A percentile compares a stretch with the other conserved stretches of the same genome.
Conservation (phyloP, 169 alveolate genomes). For the Plasmodium vivax region DNA sequence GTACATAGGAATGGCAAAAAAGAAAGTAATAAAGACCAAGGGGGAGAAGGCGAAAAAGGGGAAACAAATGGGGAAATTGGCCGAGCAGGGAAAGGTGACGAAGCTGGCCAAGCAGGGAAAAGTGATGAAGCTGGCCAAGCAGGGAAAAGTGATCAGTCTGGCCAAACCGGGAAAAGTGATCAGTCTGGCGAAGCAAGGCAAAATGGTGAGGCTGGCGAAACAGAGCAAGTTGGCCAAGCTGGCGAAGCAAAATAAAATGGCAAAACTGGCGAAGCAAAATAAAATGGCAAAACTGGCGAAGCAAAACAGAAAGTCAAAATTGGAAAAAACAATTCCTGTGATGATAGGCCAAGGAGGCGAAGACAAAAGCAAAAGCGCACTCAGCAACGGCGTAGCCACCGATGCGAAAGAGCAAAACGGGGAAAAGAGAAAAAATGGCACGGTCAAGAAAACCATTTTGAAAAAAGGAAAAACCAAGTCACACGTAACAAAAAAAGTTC, state of each 20-base stretch:
- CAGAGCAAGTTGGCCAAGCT: background rate
- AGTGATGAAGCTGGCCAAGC: background rate
- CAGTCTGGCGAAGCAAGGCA: background rate
- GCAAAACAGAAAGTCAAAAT: background rate
- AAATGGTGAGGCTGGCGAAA: background rate
- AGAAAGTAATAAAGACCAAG: background rate
- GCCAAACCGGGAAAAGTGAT: background rate
- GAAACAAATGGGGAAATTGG: background rate
- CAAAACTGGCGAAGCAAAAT: background rate
- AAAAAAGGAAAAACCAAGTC: conserved; percentile 59
- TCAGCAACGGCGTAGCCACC: background rate
- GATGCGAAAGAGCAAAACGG: background rate
- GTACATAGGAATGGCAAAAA: background rate
- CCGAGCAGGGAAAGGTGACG: background rate
- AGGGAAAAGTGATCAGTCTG: background rate
- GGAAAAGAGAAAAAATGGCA: background rate
- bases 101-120: background rate
- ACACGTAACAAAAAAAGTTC: conserved; percentile 38
- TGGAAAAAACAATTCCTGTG: background rate
- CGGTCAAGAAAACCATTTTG: conserved; percentile 40
- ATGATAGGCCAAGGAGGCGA: background rate
- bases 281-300: background rate
- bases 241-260: background rate
- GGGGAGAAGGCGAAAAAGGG: background rate
- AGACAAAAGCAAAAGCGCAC: background rate